These are phyloP conservation scores for Pisolithus sp. DNA, from an alignment of 768 basidiomycete genomes.

Conservation along the genomic window DNA sequence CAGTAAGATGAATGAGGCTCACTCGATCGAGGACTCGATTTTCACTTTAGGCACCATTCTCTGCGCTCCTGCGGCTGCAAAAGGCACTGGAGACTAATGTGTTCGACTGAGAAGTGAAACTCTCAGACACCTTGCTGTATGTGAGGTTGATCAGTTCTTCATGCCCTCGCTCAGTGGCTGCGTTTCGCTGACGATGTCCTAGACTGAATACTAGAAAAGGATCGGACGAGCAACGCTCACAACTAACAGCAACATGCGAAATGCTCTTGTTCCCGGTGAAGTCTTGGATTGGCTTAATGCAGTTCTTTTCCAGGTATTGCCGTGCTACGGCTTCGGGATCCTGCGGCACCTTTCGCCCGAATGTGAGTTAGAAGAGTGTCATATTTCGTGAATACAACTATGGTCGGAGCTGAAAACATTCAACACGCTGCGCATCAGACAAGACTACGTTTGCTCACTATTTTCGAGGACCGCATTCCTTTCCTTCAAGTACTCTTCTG, in stretches of 20 bases:
- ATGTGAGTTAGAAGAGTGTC: slow-evolving; percentile 7
- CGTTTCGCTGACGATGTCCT: background rate
- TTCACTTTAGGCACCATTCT: background rate
- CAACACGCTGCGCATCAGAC: background rate
- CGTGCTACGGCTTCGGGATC: background rate
- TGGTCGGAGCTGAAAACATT: background rate
- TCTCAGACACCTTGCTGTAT: background rate
- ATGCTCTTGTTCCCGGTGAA: background rate
- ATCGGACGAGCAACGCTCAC: background rate
- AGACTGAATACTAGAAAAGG: too few species aligned
- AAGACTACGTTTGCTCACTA: background rate
- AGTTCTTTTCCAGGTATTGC: background rate
- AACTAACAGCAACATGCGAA: background rate
- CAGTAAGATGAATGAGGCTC: background rate
- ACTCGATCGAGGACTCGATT: slow-evolving; percentile 2
- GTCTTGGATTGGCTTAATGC: background rate
- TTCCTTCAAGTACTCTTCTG: background rate
- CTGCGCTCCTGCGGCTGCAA: slow-evolving; percentile 2
- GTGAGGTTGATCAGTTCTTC: slow-evolving; percentile 1
- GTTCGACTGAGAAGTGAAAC: background rate
- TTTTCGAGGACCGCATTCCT: background rate
- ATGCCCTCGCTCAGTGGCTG: background rate
- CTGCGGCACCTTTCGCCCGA: background rate
- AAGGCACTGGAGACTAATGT: background rate
- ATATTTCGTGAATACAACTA: background rate